A percentile compares a stretch with the other conserved stretches of the same genome.
Evolutionary conservation across 768 basidiomycete genomes (phyloP).

Genomic region (Serendipita sp.): DNA sequence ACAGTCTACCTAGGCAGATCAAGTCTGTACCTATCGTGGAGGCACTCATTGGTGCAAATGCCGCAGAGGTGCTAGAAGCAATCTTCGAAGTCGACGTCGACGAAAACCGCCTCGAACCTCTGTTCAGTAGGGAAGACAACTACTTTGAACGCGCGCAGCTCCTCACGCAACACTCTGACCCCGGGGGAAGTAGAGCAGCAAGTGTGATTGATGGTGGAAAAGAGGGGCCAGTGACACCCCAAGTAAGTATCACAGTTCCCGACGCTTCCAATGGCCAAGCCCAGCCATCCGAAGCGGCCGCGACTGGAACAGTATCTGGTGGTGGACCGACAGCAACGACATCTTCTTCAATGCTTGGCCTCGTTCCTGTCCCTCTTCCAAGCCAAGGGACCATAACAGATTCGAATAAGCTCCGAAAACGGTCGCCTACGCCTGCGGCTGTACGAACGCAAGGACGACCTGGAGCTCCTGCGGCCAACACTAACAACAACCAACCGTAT

Average conservation of each 20-base stretch:
- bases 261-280: background rate
- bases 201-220: conserved; percentile 14
- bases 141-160: conserved; percentile 5
- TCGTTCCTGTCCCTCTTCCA: too few species aligned
- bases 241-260: background rate
- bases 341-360: too few species aligned
- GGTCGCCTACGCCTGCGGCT: background rate
- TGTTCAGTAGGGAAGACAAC: conserved; percentile 8
- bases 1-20: conserved; percentile 50
- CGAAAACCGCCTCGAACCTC: background rate
- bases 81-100: conserved; percentile 52
- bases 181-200: conserved; percentile 15
- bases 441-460: background rate
- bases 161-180: background rate
- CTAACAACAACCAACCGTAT: conserved; percentile 21
- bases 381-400: background rate
- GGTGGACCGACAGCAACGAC: background rate
- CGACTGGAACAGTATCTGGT: background rate
- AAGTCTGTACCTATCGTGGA: conserved; percentile 62
- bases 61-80: conserved; percentile 54
- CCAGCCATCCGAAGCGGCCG: background rate
- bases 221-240: conserved; percentile 7
- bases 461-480: conserved; percentile 17
- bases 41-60: conserved; percentile 53
- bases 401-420: background rate